Base-by-base conservation (phyloP, 78 protist genomes). In the Dictyostelium intermedium region DNA sequence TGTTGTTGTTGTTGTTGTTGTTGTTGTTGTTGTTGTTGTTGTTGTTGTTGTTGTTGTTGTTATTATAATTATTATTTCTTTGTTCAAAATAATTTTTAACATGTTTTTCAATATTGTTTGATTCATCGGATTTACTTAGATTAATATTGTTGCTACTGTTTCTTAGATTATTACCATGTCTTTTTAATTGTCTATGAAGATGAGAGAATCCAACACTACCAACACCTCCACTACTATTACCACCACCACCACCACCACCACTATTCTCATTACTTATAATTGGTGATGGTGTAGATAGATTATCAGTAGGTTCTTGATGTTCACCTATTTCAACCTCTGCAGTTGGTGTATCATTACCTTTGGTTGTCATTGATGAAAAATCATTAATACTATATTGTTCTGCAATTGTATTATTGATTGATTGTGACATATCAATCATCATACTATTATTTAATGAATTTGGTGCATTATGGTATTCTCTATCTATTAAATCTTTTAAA, bases 401-500 rank as follows among this genome's bases (percentile, higher is more conserved):
- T 34, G 79, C 79, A 3, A 32, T 20, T 3, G 83, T 25, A 16
- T 50, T 50, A 5, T 50, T 50, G 5, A 25, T 18, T n/a, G 66
- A 43, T 45, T 78, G 56, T 35, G 37, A 16, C 27, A 43, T 20
- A 23, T n/a, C 83, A 78, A 37, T 39, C 27, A 43, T n/a, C 14
- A 30, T 25, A 45, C 60, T 37, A 43, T 81, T 30, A 60, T 81
- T 56, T 9, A 81, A n/a, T 53, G 85, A 81, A 7, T 10, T 11
- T 81, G 85, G 74, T 85, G 76, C 53, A 53, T 74, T 76, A 16
- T 27, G 45, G 25, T 47, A 43, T 7, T 60, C 81, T 10, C 39
- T 32, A 11, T 78, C 85, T 50, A 87, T 34, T 7, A 80, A 69
- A 5, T 63, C 34, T 34, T 89, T 89, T 47, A 89, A 69, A 70